These are phyloP conservation scores for Penstemon davidsonii DNA, from an alignment of 257 asterid genomes.

Conservation along the genomic window DNA sequence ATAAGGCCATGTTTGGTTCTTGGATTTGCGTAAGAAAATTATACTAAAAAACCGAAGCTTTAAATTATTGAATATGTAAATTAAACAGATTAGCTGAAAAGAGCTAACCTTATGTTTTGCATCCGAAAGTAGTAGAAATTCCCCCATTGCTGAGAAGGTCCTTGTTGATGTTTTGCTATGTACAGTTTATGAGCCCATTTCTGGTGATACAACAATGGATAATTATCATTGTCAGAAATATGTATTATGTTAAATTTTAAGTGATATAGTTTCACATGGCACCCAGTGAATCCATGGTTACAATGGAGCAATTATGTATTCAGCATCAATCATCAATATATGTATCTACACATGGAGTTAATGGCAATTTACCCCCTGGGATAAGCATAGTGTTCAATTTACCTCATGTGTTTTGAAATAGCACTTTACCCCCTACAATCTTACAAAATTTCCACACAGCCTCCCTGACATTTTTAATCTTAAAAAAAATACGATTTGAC, in stretches of 20 bases:
- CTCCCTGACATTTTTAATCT: too few species aligned
- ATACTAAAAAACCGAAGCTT: too few species aligned
- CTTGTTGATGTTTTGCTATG: slow-evolving; percentile 94
- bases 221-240: slow-evolving; percentile 19
- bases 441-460: too few species aligned
- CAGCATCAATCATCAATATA: slow-evolving; percentile 15
- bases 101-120: slow-evolving; percentile 86
- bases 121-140: slow-evolving; percentile 88
- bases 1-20: not conserved
- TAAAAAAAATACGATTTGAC: too few species aligned
- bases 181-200: slow-evolving; percentile 93
- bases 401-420: too few species aligned
- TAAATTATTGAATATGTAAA: too few species aligned
- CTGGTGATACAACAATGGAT: slow-evolving; percentile 37
- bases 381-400: too few species aligned
- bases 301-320: slow-evolving; percentile 9
- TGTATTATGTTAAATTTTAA: not conserved
- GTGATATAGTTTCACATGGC: not conserved
- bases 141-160: slow-evolving; percentile 99
- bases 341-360: not conserved
- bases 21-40: too few species aligned
- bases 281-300: slow-evolving; percentile 4
- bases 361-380: too few species aligned
- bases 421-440: too few species aligned
- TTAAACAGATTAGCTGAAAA: not conserved